Conservation (phyloP, 2,329 filamentous ascomycete species). For the Thielaviopsis euricoi region DNA sequence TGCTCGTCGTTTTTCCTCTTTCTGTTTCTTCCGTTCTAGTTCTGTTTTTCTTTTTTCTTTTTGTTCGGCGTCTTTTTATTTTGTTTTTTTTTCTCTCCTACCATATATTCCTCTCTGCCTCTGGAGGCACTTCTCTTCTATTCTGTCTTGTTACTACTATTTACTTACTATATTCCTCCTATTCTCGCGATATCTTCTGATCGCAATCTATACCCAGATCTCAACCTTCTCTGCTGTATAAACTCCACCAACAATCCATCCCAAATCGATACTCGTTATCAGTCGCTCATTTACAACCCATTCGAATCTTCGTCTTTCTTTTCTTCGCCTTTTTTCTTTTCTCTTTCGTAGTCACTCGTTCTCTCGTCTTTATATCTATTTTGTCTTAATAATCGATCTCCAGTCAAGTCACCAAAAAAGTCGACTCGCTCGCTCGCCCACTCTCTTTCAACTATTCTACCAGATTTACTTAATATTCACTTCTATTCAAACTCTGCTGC, state of each 20-base stretch:
- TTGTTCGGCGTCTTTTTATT: constrained; percentile 11
- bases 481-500: not conserved
- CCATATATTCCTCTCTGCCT: not conserved
- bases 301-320: not conserved
- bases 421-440: not conserved
- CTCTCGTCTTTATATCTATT: not conserved
- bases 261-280: not conserved
- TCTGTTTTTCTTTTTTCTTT: constrained; percentile 10
- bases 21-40: constrained; percentile 13
- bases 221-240: not conserved
- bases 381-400: not conserved
- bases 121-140: constrained; percentile 5
- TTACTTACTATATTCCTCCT: no score
- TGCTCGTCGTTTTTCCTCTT: constrained; percentile 5
- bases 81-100: constrained; percentile 1
- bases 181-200: not conserved
- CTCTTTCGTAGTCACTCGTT: not conserved
- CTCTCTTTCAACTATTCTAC: not conserved
- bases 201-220: not conserved
- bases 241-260: not conserved
- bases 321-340: not conserved
- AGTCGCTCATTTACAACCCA: not conserved
- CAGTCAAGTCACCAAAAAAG: not conserved
- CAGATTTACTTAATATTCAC: not conserved
- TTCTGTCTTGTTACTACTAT: not conserved